phyloP scores from a whole-genome alignment of 306 rosid genomes.

The Quercus ilex region DNA sequence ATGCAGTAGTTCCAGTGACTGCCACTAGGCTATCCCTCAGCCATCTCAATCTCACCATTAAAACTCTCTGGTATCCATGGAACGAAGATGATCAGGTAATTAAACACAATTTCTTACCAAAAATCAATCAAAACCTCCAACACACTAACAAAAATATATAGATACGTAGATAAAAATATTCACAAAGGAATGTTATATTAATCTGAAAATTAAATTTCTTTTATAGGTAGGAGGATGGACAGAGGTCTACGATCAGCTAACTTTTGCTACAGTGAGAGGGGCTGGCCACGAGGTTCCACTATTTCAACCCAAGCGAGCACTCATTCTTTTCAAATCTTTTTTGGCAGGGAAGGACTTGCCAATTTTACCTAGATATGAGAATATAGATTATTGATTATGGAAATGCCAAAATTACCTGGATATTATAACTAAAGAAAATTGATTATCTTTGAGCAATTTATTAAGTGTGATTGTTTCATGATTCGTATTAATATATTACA shows the following conservation, averaged over 20 bases:
- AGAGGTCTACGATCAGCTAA: conserved; percentile 71
- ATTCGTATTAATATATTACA: neutral
- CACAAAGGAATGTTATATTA: neutral
- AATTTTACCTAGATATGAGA: conserved; percentile 14
- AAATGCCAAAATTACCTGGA: neutral
- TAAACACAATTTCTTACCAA: neutral
- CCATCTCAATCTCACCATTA: conserved; percentile 66
- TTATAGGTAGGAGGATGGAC: conserved; percentile 85
- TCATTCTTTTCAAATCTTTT: conserved; percentile 64
- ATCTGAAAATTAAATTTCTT: neutral
- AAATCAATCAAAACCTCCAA: neutral
- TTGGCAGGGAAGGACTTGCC: conserved; percentile 65
- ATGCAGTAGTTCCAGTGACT: conserved; percentile 87
- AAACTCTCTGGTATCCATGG: conserved; percentile 85
- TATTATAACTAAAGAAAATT: neutral
- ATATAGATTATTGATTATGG: too few species aligned
- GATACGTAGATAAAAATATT: neutral
- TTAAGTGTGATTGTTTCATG: neutral
- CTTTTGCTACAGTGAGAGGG: conserved; percentile 82
- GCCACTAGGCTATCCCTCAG: conserved; percentile 69
- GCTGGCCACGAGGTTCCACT: conserved; percentile 91
- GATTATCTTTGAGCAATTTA: neutral
- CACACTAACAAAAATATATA: too few species aligned
- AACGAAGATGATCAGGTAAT: conserved; percentile 58
- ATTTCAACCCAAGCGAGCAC: conserved; percentile 63